phyloP scores from a whole-genome alignment of 1,284 basidiomycete species.

The Athelia psychrophila region DNA sequence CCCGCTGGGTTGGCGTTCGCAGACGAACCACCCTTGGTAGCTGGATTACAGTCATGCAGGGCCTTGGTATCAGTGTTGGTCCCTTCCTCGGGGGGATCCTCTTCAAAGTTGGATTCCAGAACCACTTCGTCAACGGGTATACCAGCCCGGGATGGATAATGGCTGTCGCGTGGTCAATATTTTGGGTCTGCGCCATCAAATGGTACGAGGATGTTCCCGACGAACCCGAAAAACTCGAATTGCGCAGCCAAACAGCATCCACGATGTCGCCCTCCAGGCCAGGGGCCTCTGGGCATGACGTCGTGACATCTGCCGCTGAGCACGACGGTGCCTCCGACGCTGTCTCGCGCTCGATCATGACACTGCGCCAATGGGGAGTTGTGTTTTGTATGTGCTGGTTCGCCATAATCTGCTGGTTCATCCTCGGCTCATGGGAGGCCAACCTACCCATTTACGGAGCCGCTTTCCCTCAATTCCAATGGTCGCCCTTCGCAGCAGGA shows the following conservation, averaged over 20 bases:
- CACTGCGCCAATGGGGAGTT: background rate
- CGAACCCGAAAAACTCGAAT: background rate
- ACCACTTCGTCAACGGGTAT: slow-evolving; percentile 54
- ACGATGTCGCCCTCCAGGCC: background rate
- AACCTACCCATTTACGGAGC: slow-evolving; percentile 65
- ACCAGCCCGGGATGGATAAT: slow-evolving; percentile 70
- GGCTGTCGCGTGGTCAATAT: slow-evolving; percentile 49
- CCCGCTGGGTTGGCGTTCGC: slow-evolving; percentile 62
- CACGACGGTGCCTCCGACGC: slow-evolving; percentile 37
- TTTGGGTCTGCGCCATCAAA: slow-evolving; percentile 36
- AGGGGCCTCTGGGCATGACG: background rate
- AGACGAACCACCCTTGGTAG: slow-evolving; percentile 61
- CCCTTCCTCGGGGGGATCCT: slow-evolving; percentile 66
- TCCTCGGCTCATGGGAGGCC: slow-evolving; percentile 69
- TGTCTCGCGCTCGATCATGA: background rate
- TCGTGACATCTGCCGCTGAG: background rate
- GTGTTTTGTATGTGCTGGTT: background rate
- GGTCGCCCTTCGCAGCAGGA: slow-evolving; percentile 61
- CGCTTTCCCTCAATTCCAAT: slow-evolving; percentile 44
- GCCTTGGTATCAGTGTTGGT: slow-evolving; percentile 59
- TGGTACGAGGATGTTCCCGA: background rate
- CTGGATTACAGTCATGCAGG: slow-evolving; percentile 64
- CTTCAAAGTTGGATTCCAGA: slow-evolving; percentile 52
- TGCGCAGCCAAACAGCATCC: background rate
- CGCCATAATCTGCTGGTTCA: slow-evolving; percentile 54